Percentiles rank a stretch among this genome's conserved stretches.
These are phyloP conservation scores for Puccinellia tenuiflora DNA, from an alignment of 176 grass and related monocot species.

Conservation along the genomic window DNA sequence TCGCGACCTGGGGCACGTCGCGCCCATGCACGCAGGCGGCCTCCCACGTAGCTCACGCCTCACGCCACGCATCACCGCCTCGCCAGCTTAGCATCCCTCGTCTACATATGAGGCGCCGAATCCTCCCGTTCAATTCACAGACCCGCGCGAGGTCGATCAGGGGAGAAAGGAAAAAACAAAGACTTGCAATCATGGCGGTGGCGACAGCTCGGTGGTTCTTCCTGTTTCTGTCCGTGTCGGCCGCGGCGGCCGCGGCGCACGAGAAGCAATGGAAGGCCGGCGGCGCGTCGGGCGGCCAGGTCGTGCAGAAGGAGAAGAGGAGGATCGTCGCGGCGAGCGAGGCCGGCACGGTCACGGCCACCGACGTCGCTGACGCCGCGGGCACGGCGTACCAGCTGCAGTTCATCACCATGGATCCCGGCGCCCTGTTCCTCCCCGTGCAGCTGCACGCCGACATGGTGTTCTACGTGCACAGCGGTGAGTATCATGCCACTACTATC, in stretches of 20 bases:
- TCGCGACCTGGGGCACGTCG: constrained; percentile 39
- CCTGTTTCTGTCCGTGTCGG: constrained; percentile 18
- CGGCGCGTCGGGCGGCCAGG: background rate
- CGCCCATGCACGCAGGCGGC: constrained; percentile 47
- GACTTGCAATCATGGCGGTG: background rate
- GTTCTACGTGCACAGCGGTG: constrained; percentile 87
- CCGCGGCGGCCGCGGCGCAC: background rate
- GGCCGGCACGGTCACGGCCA: constrained; percentile 53
- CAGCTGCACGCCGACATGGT: constrained; percentile 74
- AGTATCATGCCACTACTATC: background rate
- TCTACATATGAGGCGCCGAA: constrained; percentile 30
- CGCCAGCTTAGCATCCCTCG: background rate
- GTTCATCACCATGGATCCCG: constrained; percentile 85
- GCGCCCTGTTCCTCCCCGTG: constrained; percentile 72
- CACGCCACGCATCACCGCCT: background rate
- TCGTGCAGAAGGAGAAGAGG: constrained; percentile 64
- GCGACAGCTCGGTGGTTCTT: constrained; percentile 8
- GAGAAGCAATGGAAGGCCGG: constrained; percentile 15
- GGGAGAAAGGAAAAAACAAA: background rate
- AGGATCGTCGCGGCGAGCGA: constrained; percentile 33
- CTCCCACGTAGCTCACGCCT: constrained; percentile 31
- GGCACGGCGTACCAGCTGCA: constrained; percentile 52
- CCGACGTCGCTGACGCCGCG: constrained; percentile 56
- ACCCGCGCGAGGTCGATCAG: background rate
- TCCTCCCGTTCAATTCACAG: background rate